Percentiles rank a stretch among this genome's conserved stretches.
Conservation (phyloP, 345 rosid genomes). For the Gossypium sturtianum region DNA sequence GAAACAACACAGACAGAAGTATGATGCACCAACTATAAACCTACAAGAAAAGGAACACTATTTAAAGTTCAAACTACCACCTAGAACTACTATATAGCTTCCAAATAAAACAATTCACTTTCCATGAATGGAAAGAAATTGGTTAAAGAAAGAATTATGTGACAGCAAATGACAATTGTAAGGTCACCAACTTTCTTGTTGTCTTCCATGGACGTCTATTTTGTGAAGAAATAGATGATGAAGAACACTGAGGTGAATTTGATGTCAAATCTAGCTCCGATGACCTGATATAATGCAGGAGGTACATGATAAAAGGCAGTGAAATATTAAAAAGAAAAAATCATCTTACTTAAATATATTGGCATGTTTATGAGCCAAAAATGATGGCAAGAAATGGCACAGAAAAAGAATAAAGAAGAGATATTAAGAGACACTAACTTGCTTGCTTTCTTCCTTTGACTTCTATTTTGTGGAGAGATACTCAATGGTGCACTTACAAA, state of each 20-base stretch:
- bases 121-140: neutral
- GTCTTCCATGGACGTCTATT: slow-evolving; percentile 36
- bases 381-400: neutral
- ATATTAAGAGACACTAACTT: slow-evolving; percentile 38
- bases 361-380: neutral
- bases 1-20: slow-evolving; percentile 17
- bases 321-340: neutral
- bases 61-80: slow-evolving; percentile 2
- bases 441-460: slow-evolving; percentile 32
- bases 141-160: neutral
- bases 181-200: slow-evolving; percentile 37
- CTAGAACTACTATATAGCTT: neutral
- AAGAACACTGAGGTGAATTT: slow-evolving; percentile 32
- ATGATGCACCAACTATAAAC: neutral
- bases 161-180: slow-evolving; percentile 9
- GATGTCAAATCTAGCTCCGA: slow-evolving; percentile 31
- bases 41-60: neutral
- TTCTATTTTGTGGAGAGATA: slow-evolving; percentile 27
- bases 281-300: slow-evolving; percentile 35
- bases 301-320: neutral
- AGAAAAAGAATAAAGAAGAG: slow-evolving; percentile 5
- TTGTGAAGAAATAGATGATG: slow-evolving; percentile 27
- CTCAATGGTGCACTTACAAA: slow-evolving; percentile 17
- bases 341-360: too few relatives aligned
- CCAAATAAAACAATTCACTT: neutral